A percentile compares a stretch with the other conserved stretches of the same genome.
phyloP scores from a whole-genome alignment of 1,284 basidiomycete genomes.

The Papiliotrema laurentii region DNA sequence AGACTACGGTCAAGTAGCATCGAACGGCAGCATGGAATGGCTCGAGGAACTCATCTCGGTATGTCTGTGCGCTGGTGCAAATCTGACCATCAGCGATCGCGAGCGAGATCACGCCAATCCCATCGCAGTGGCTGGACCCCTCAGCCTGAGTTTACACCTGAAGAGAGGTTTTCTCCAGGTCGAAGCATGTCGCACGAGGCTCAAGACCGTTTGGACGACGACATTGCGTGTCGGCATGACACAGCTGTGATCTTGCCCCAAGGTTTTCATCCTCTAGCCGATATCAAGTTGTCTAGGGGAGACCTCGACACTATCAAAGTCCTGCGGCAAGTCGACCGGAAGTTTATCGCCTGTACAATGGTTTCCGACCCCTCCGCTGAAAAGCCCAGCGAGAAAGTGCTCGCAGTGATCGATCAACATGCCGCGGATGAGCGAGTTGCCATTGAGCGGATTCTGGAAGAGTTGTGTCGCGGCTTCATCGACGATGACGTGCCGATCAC shows the following conservation, averaged over 20 bases:
- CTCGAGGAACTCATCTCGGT: too few relatives aligned
- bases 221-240: neutral
- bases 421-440: conserved; percentile 89
- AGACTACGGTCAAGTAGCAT: too few relatives aligned
- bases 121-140: too few relatives aligned
- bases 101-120: too few relatives aligned
- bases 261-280: neutral
- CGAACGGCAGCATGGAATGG: too few relatives aligned
- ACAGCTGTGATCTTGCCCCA: conserved; percentile 1
- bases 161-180: too few relatives aligned
- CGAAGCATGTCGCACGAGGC: too few relatives aligned
- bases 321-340: conserved; percentile 78
- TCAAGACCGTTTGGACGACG: too few relatives aligned
- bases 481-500: conserved; percentile 43
- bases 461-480: conserved; percentile 63
- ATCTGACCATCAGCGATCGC: too few relatives aligned
- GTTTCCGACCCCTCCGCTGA: conserved; percentile 22
- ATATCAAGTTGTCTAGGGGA: conserved; percentile 35
- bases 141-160: too few relatives aligned
- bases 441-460: conserved; percentile 73
- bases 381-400: neutral
- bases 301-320: conserved; percentile 58
- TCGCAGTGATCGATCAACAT: conserved; percentile 89
- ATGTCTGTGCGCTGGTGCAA: too few relatives aligned
- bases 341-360: conserved; percentile 73